phyloP scores from a whole-genome alignment of 345 rosid genomes.

The Aquilaria yunnanensis region DNA sequence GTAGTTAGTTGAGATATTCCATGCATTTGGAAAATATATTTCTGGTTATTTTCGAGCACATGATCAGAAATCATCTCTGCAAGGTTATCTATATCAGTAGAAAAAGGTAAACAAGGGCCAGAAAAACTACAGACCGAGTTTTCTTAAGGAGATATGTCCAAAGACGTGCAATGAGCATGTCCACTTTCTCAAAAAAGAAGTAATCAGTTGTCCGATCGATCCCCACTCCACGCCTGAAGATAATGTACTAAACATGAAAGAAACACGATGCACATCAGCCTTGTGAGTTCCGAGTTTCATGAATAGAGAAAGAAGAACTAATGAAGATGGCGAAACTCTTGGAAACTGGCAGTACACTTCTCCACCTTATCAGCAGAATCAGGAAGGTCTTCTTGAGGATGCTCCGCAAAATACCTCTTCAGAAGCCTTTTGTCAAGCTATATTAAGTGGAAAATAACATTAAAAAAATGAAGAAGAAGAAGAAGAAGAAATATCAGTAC shows the following conservation, averaged over 20 bases:
- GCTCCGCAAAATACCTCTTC: slow-evolving; percentile 61
- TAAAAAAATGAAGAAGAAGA: not conserved
- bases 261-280: not conserved
- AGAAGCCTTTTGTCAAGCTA: slow-evolving; percentile 86
- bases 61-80: not conserved
- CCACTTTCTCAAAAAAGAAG: slow-evolving; percentile 82
- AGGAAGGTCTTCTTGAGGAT: slow-evolving; percentile 65
- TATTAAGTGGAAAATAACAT: slow-evolving; percentile 23
- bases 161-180: slow-evolving; percentile 67
- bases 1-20: not conserved
- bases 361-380: slow-evolving; percentile 82
- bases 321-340: not conserved
- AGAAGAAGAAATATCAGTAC: not conserved
- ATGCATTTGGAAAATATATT: slow-evolving; percentile 1
- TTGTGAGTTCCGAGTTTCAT: not conserved
- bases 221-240: slow-evolving; percentile 94
- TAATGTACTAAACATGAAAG: slow-evolving; percentile 49
- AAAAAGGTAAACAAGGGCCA: not conserved
- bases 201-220: slow-evolving; percentile 69
- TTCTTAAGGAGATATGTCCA: slow-evolving; percentile 64
- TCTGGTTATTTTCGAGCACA: not conserved
- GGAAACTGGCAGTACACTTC: not conserved
- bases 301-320: slow-evolving; percentile 3
- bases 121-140: slow-evolving; percentile 47
- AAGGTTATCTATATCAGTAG: slow-evolving; percentile 6